Evolutionary conservation across 140 eudicot genomes (phyloP), one percentile per base, ranked within the genome.

Genomic region (Cichorium intybus): DNA sequence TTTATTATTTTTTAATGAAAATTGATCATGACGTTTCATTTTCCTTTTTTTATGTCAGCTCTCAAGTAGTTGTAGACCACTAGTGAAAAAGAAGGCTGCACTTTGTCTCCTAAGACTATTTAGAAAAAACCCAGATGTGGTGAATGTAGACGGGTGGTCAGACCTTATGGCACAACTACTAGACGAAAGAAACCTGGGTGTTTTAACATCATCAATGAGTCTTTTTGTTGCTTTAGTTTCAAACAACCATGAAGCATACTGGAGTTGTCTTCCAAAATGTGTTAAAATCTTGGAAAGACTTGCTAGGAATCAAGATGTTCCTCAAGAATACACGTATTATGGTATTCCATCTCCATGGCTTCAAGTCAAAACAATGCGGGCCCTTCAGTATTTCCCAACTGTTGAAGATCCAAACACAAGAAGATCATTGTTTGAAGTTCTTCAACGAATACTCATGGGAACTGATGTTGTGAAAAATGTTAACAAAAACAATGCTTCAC

Each of bases 321-420:
- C 97, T 35, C 97, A 88, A 74, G 99, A 93, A 75, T 93, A 93
- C 78, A 86, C 97, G 16, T 89, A 89, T 65, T 89, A 93, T 76
- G 99, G 99, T 43, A 93, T 93, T 50, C 95, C 99, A 47, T 93
- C 99, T 34, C 99, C 99, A 20, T 93, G 99, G 99, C 97, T 93
- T 68, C 99, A 93, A 95, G 99, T 89, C 61, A 94, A 94, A 75
- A 81, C 99, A 45, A 86, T 94, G 97, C 84, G 99, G 82, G 97
- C 97, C 24, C 97, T 94, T 61, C 99, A 94, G 71, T 94, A 94
- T 86, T 94, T 94, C 51, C 99, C 99, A 64, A 86, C 95, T 10
- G 66, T 94, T 57, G 99, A 94, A 77, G 99, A 94, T 84, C 99
- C 99, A 55, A 84, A 78, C 67, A 80, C 89, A 21, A 82, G 88